phyloP scores from a whole-genome alignment of 2,329 filamentous ascomycete species.

The Epicoccum sorghinum region DNA sequence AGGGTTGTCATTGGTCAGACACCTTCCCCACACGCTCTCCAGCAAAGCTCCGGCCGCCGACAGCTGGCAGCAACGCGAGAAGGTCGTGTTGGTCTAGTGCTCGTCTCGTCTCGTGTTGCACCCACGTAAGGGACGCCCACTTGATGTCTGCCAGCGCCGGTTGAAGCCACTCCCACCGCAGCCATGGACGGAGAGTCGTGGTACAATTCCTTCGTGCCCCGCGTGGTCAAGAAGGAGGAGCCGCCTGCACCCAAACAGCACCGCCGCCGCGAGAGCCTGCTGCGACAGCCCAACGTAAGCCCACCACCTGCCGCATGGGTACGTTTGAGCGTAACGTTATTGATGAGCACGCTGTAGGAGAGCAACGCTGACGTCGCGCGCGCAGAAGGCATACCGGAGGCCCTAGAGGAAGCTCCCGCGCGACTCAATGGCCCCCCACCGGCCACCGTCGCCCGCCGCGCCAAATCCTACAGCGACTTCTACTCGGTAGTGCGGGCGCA shows the following conservation, averaged over 20 bases:
- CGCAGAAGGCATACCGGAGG: constrained; percentile 62
- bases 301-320: constrained; percentile 41
- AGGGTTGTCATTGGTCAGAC: neutral
- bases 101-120: neutral
- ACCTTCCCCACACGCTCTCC: neutral
- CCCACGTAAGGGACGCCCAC: constrained; percentile 7
- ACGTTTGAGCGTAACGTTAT: constrained; percentile 34
- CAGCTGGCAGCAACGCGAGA: constrained; percentile 12
- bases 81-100: neutral
- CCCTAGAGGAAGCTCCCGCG: constrained; percentile 62
- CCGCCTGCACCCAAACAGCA: constrained; percentile 52
- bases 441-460: constrained; percentile 68
- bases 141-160: constrained; percentile 8
- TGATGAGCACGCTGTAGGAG: constrained; percentile 56
- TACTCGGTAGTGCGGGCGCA: constrained; percentile 67
- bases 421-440: constrained; percentile 66
- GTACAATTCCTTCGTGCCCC: constrained; percentile 75
- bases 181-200: constrained; percentile 77
- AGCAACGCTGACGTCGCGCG: constrained; percentile 60
- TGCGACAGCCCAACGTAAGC: constrained; percentile 61
- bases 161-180: constrained; percentile 11
- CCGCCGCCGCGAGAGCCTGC: constrained; percentile 70
- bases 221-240: constrained; percentile 60
- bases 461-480: constrained; percentile 81
- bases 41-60: constrained; percentile 3